Base-by-base conservation (phyloP, 1,139 yeast species). In the Diutina sp. region DNA sequence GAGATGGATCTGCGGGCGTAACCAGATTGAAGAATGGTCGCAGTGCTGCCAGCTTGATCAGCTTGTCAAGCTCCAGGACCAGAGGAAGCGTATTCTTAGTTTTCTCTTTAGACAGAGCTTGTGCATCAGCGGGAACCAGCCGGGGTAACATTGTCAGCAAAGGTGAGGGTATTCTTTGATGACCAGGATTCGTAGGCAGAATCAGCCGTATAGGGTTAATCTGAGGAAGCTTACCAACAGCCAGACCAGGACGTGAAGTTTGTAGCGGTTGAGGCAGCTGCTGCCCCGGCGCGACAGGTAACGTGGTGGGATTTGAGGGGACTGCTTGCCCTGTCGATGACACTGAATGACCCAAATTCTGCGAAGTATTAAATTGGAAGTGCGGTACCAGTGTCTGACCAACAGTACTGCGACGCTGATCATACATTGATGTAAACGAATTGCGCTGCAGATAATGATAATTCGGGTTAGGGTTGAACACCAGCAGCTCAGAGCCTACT, bases 51-150 rank as follows among this genome's bases (percentile, higher is more conserved):
- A 50, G 53, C 44, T 68, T 65, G 57, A 73, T 69, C 38, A 71
- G 67, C 57, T 69, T 71, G 57, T 72, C 76, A 53, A 73, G 66
- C 60, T 74, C 78, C 56, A 70, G 69, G 38, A 73, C 75, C 29
- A 72, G 69, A 1, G 77, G 77, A 28, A 71, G 63, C 54, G 63
- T 67, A 29, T 63, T 64, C 30, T 60, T 63, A 14, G n/a, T 32
- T 18, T 50, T 50, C n/a, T 50, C 53, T 38, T 50, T 50, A 12
- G 6, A 11, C 9, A 21, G 51, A 7, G 16, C 51, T 28, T 30
- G 53, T 12, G 41, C 44, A 16, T 50, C 53, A 6, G 44, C 41
- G 8, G 53, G 53, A 8, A 50, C 53, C 53, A 50, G 53, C 3
- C 53, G 53, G 4, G 53, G 53, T 21, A 50, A 50, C 53, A 32